phyloP scores from a whole-genome alignment of 257 asterid genomes.

The Fraxinus anomala region DNA sequence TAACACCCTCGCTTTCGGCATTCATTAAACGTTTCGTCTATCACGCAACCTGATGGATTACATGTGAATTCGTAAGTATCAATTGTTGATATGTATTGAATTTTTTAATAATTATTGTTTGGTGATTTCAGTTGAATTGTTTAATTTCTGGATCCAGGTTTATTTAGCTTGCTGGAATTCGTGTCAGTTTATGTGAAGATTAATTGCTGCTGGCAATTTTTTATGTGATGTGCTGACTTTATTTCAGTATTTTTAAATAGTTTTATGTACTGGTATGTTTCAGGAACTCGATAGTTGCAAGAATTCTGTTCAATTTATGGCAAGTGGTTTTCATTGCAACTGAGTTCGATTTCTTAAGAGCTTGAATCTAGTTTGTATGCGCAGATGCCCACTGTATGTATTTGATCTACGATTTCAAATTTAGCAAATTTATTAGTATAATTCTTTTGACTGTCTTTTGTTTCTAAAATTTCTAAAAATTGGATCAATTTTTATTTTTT shows the following conservation, averaged over 20 bases:
- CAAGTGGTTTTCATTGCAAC: too few relatives aligned
- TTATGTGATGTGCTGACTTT: slow-evolving; percentile 13
- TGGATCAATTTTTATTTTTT: background rate
- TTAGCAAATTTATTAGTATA: background rate
- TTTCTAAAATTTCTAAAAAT: background rate
- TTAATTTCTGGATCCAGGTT: slow-evolving; percentile 1
- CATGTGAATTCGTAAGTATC: slow-evolving; percentile 29
- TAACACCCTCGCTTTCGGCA: slow-evolving; percentile 18
- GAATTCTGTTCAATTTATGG: too few relatives aligned
- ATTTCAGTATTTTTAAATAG: slow-evolving; percentile 3
- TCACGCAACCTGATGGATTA: slow-evolving; percentile 2
- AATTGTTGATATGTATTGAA: too few relatives aligned
- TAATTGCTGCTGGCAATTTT: slow-evolving; percentile 11
- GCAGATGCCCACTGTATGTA: background rate
- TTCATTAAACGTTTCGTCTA: background rate
- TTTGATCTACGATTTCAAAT: background rate
- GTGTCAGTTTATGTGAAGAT: background rate
- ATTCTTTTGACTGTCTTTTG: background rate
- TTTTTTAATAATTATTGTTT: background rate
- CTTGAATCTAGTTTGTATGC: background rate
- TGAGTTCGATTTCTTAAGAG: too few relatives aligned
- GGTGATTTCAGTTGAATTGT: background rate
- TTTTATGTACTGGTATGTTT: background rate
- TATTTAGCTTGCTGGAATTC: slow-evolving; percentile 9
- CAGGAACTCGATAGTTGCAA: background rate